Percentiles rank a stretch among this genome's conserved stretches.
phyloP scores from a whole-genome alignment of 129 eudicot species.

The Escallonia rubra region DNA sequence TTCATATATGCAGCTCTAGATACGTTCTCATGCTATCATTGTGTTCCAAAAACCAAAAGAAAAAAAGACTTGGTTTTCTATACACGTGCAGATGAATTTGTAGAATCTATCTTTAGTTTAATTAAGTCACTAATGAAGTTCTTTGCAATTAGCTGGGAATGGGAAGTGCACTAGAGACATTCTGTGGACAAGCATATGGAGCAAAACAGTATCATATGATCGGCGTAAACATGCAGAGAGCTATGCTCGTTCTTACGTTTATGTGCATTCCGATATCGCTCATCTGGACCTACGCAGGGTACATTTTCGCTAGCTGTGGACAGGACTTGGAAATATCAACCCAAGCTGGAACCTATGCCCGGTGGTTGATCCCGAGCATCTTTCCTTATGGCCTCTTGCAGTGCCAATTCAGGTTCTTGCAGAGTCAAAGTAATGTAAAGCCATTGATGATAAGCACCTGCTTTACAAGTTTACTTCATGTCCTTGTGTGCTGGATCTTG shows the following conservation, averaged over 20 bases:
- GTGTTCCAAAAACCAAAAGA: no score
- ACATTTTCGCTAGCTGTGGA: constrained; percentile 21
- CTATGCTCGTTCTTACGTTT: constrained; percentile 27
- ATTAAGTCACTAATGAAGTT: no score
- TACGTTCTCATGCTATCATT: no score
- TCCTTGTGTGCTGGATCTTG: constrained; percentile 34
- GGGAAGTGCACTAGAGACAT: constrained; percentile 48
- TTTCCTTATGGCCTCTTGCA: constrained; percentile 45
- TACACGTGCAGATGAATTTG: no score
- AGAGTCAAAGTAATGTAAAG: constrained; percentile 30
- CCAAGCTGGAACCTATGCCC: constrained; percentile 35
- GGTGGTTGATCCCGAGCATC: constrained; percentile 35
- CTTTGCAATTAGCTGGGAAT: constrained; percentile 35
- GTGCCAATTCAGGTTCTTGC: constrained; percentile 41
- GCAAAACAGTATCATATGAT: constrained; percentile 41
- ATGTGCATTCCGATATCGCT: constrained; percentile 35
- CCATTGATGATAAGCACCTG: constrained; percentile 41
- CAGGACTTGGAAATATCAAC: constrained; percentile 34
- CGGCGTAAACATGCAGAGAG: constrained; percentile 40
- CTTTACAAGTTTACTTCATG: constrained; percentile 32
- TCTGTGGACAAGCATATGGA: constrained; percentile 52
- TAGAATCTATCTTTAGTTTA: no score
- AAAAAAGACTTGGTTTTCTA: no score
- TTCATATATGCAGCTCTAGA: no score
- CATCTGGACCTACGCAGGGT: constrained; percentile 27